Conservation (phyloP, 169 alveolate genomes). For the Babesia gibsoni region DNA sequence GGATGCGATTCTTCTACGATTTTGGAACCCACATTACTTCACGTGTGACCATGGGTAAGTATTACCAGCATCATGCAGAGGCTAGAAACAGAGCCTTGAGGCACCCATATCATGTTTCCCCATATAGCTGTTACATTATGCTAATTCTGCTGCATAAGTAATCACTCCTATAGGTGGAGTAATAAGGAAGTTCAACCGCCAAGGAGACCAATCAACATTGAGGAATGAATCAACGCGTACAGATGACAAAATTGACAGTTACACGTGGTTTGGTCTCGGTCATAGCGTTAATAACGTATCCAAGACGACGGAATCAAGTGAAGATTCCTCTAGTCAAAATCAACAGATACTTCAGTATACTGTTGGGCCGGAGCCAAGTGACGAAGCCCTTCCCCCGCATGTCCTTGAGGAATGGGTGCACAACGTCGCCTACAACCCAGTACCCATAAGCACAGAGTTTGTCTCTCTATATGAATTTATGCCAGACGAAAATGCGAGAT, state of each 20-base stretch:
- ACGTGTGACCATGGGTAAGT: conserved; percentile 56
- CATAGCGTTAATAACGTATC: neutral
- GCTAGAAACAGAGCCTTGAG: too few relatives aligned
- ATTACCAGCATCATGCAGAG: neutral
- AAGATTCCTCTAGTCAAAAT: neutral
- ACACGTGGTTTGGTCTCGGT: conserved; percentile 34
- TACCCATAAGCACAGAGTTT: conserved; percentile 50
- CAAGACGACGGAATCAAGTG: neutral
- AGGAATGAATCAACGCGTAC: neutral
- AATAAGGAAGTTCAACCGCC: conserved; percentile 22
- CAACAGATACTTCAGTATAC: conserved; percentile 43
- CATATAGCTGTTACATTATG: too few relatives aligned
- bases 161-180: conserved; percentile 35
- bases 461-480: conserved; percentile 23
- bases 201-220: neutral
- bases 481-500: conserved; percentile 3
- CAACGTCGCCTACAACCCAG: conserved; percentile 45
- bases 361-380: conserved; percentile 65
- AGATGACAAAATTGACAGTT: neutral
- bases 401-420: conserved; percentile 54
- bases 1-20: conserved; percentile 59
- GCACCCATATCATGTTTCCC: too few relatives aligned
- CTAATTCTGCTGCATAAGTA: too few relatives aligned
- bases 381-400: conserved; percentile 7
- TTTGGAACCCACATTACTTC: conserved; percentile 47